phyloP scores from a whole-genome alignment of 345 rosid genomes.

The Murraya paniculata region DNA sequence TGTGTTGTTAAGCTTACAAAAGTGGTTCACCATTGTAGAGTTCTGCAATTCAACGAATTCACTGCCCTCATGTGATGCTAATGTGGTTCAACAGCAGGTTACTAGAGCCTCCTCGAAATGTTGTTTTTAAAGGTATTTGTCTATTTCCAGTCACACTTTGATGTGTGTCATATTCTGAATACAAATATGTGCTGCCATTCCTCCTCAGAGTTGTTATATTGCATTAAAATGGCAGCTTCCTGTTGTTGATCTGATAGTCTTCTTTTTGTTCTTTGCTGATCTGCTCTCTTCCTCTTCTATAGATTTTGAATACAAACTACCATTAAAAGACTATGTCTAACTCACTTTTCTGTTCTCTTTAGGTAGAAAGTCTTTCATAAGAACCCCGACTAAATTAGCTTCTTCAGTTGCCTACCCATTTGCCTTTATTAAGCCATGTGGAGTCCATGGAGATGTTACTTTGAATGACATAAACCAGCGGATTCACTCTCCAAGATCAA shows the following conservation, averaged over 20 bases:
- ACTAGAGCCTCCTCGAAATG: conserved; percentile 61
- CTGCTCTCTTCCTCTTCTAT: neutral
- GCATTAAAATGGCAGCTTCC: neutral
- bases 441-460: conserved; percentile 82
- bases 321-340: conserved; percentile 3
- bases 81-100: conserved; percentile 44
- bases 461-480: conserved; percentile 93
- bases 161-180: neutral
- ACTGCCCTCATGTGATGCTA: conserved; percentile 39
- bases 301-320: neutral
- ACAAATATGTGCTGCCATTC: neutral
- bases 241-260: neutral
- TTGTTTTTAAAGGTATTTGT: conserved; percentile 67
- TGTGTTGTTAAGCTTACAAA: neutral
- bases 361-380: conserved; percentile 73
- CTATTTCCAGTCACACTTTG: conserved; percentile 1
- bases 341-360: conserved; percentile 12
- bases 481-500: conserved; percentile 63
- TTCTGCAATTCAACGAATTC: conserved; percentile 47
- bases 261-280: neutral
- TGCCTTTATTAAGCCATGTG: conserved; percentile 91
- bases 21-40: conserved; percentile 39
- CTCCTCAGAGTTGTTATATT: neutral
- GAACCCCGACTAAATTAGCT: conserved; percentile 64
- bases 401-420: conserved; percentile 88